Evolutionary conservation across 768 basidiomycete species (phyloP), one percentile per base, ranked within the genome.

Genomic region (Rhodotorula taiwanensis): DNA sequence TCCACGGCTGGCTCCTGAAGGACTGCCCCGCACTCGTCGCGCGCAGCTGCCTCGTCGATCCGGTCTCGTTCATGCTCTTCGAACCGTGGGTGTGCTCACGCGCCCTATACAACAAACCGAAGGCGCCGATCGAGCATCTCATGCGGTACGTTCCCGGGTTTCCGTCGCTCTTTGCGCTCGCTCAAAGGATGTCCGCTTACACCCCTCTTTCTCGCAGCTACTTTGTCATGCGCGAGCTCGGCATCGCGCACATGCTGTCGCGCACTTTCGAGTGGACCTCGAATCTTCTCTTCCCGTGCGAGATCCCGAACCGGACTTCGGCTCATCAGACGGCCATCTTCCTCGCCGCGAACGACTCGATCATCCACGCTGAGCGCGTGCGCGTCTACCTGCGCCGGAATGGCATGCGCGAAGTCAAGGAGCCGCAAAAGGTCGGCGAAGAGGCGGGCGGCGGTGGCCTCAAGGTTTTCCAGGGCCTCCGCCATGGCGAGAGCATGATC

Each of bases 1-100:
- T 81, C 2, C 92, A 95, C 74, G 86, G 86, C 9, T 95, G 93
- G 93, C 79, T 93, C 74, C 77, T 95, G 50, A 95, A 94, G 75
- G 81, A 81, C 25, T 79, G 84, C 57, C 85, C 89, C 2, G 76
- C 81, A 25, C 79, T 94, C 70, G 77, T 86, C 50, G 77, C 78
- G 2, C 81, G 90, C 5, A 91, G 86, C 14, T 90, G 88, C 73
- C 91, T 95, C 72, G 86, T 92, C 36, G 93, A 98, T 72, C 90
- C 93, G 5, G 72, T 73, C 23, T 58, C 56, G n/a, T 73, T 73
- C 64, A 60, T 73, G 75, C 83, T 86, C 10, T 97, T 91, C 91
- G 92, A 95, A 54, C 72, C 72, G 2, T 61, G 91, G 75, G 83
- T 93, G 31, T 93, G 91, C 74, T 88, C 87, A 77, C 91, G 90